Percentiles rank a stretch among this genome's conserved stretches.
phyloP scores from a whole-genome alignment of 139 green algal genomes.

The Chlorella sorokiniana region DNA sequence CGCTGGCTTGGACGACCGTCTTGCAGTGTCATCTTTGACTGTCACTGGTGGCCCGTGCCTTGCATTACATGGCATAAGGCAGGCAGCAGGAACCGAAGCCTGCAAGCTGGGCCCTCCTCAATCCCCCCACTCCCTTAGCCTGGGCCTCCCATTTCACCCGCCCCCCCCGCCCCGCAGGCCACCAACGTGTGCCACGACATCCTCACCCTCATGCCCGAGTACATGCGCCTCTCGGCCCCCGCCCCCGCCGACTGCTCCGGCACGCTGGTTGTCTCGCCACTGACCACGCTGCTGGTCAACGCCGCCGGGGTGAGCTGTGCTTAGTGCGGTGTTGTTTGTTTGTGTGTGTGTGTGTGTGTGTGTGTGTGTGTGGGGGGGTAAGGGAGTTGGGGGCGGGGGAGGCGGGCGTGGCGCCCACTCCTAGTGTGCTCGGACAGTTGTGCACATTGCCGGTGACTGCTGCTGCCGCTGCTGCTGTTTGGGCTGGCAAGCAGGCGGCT shows the following conservation, averaged over 20 bases:
- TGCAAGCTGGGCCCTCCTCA: too few species aligned
- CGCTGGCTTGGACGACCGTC: too few species aligned
- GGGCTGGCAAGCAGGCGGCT: background rate
- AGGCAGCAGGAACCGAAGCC: too few species aligned
- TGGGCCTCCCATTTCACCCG: background rate
- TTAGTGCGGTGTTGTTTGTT: too few species aligned
- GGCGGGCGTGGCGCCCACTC: too few species aligned
- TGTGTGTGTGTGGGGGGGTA: background rate
- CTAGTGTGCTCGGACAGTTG: too few species aligned
- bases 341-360: background rate
- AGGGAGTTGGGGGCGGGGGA: too few species aligned
- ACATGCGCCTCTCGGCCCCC: background rate
- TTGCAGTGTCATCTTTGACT: too few species aligned
- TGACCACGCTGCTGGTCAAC: constrained; percentile 15
- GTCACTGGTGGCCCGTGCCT: too few species aligned
- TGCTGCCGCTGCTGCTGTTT: background rate
- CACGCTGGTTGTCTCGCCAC: background rate
- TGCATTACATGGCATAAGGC: too few species aligned
- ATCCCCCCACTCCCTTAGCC: background rate
- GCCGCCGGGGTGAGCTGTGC: background rate
- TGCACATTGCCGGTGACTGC: too few species aligned
- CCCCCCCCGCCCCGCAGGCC: background rate
- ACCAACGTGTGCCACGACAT: constrained; percentile 17
- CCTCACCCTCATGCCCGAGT: background rate
- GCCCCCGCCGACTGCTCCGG: background rate